These are phyloP conservation scores for Incumbomyces lentus DNA, from an alignment of 2,329 filamentous ascomycete species.

Conservation along the genomic window DNA sequence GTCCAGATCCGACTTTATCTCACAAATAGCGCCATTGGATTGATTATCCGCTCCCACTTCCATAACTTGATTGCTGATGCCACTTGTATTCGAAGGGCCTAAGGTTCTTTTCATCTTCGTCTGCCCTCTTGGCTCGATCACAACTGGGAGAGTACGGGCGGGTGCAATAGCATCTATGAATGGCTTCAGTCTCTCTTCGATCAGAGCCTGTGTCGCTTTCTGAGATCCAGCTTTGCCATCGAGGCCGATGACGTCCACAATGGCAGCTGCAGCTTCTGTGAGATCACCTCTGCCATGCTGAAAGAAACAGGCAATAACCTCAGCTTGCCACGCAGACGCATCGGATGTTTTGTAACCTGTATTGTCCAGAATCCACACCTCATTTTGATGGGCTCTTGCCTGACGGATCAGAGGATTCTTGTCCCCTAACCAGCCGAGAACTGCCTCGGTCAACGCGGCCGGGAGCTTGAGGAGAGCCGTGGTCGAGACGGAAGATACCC, in stretches of 20 bases:
- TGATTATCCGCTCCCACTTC: slow-evolving; percentile 38
- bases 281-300: slow-evolving; percentile 58
- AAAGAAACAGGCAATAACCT: slow-evolving; percentile 77
- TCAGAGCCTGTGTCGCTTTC: slow-evolving; percentile 50
- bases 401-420: slow-evolving; percentile 49
- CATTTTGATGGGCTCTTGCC: slow-evolving; percentile 54
- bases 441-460: background rate
- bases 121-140: slow-evolving; percentile 39
- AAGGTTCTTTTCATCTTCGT: slow-evolving; percentile 41
- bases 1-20: slow-evolving; percentile 32
- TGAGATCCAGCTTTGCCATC: slow-evolving; percentile 42
- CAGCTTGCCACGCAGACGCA: slow-evolving; percentile 56
- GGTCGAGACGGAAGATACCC: slow-evolving; percentile 13
- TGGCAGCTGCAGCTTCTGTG: slow-evolving; percentile 56
- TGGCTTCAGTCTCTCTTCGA: slow-evolving; percentile 48
- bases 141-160: slow-evolving; percentile 55
- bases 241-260: slow-evolving; percentile 60
- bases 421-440: slow-evolving; percentile 24
- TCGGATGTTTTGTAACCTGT: slow-evolving; percentile 56
- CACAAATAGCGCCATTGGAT: slow-evolving; percentile 40
- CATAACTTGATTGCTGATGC: slow-evolving; percentile 57
- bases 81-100: slow-evolving; percentile 61
- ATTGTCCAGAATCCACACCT: slow-evolving; percentile 84
- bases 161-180: slow-evolving; percentile 70
- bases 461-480: background rate